Evolutionary conservation across 495 filamentous ascomycete genomes (phyloP).

Genomic region (Amorphotheca resinae): DNA sequence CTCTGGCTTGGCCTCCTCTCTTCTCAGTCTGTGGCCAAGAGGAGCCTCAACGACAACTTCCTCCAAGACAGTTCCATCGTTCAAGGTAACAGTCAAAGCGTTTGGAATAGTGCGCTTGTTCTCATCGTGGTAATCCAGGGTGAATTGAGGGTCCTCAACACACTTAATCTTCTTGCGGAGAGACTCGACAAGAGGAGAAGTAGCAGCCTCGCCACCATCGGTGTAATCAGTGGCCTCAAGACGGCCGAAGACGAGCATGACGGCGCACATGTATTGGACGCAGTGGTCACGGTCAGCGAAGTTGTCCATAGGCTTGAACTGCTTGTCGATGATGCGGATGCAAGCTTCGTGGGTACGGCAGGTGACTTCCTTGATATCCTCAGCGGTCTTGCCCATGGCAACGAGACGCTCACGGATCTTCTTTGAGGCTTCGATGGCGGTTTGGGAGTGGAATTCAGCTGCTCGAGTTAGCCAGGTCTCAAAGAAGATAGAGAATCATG

Average conservation of each 20-base stretch:
- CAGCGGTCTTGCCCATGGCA: constrained; percentile 75
- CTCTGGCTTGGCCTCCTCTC: constrained; percentile 94
- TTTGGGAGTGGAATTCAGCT: constrained; percentile 99
- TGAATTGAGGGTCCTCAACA: constrained; percentile 92
- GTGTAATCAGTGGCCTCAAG: constrained; percentile 85
- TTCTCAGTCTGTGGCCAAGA: constrained; percentile 78
- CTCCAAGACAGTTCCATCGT: constrained; percentile 86
- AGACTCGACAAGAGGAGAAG: constrained; percentile 75
- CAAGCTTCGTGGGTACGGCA: constrained; percentile 98
- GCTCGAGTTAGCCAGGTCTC: constrained; percentile 6
- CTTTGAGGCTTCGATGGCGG: constrained; percentile 88
- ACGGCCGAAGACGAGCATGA: constrained; percentile 88
- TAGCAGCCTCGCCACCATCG: constrained; percentile 82
- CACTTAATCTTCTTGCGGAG: constrained; percentile 87
- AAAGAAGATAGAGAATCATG: constrained; percentile 9
- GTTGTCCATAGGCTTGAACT: constrained; percentile 99
- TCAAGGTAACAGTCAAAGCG: constrained; percentile 81
- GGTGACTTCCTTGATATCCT: constrained; percentile 84
- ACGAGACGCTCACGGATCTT: constrained; percentile 73
- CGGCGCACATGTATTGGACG: constrained; percentile 97
- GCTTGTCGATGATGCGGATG: constrained; percentile 98
- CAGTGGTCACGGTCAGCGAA: constrained; percentile 99
- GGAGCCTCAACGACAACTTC: constrained; percentile 94
- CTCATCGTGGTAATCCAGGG: constrained; percentile 86
- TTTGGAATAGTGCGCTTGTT: constrained; percentile 90